Evolutionary conservation across 2,329 filamentous ascomycete species (phyloP).

Genomic region (Mycosphaerella sp.): DNA sequence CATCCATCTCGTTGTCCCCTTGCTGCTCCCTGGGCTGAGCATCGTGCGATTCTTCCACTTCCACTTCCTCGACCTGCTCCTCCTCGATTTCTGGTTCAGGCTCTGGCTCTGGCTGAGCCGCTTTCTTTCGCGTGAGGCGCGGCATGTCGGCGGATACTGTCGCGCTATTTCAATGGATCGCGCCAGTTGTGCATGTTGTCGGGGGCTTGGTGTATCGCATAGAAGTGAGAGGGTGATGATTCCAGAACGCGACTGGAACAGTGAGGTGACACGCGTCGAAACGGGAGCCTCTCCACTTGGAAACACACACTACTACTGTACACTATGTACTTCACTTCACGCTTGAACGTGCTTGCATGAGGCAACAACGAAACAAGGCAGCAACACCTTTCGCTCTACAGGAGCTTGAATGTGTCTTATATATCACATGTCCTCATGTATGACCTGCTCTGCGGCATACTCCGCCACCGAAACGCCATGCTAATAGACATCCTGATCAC

Average conservation of each 20-base stretch:
- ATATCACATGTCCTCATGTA: no score
- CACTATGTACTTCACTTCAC: no score
- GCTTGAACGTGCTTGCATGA: no score
- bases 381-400: no score
- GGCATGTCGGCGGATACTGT: slow-evolving; percentile 1
- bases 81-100: slow-evolving; percentile 6
- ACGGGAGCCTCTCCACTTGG: no score
- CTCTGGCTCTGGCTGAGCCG: slow-evolving; percentile 6
- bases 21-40: background rate
- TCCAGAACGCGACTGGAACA: background rate
- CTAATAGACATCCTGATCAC: background rate
- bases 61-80: slow-evolving; percentile 3
- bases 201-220: background rate
- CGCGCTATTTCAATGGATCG: background rate
- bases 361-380: no score
- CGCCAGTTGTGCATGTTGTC: background rate
- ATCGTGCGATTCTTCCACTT: slow-evolving; percentile 1
- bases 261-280: background rate
- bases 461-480: no score
- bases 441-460: no score
- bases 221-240: background rate
- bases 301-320: no score
- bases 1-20: slow-evolving; percentile 14
- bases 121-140: slow-evolving; percentile 10
- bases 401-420: no score